Base-by-base conservation (phyloP, 768 basidiomycete genomes). In the Hypsizygus marmoreus region DNA sequence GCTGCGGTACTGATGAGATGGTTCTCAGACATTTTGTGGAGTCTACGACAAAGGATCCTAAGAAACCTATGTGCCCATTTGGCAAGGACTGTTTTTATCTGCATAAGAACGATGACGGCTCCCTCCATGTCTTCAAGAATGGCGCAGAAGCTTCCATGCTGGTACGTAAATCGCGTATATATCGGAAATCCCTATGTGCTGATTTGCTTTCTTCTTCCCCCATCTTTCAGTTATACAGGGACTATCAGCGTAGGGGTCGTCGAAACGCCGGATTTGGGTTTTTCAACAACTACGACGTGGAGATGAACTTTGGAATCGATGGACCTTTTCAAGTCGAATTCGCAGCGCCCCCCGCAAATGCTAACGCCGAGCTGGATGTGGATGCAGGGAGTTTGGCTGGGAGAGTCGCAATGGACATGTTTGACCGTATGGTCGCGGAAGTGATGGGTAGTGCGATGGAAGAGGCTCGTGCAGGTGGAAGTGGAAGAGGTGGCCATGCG, bases 41-140 rank as follows among this genome's bases (percentile, higher is more conserved):
- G 32, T 82, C 86, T 3, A 68, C 68, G 29, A 60, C 63, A 6
- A 62, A 65, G 34, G 57, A 63, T 40, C 58, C 63, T 6, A 56
- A 57, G 12, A 71, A 68, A 36, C 82, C 82, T 0, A 76, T 76
- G 42, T 92, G 89, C 64, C 89, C 87, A 0, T 92, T 88, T 53
- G 89, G 89, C 32, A 71, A 72, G 37, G 89, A 91, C 47, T 92
- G 89, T 60, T 89, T 92, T 61, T 92, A 90, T 59, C 76, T 80
- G 54, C 89, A 92, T 58, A 54, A 68, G 38, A 82, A 84, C 19
- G 65, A 69, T 0, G 88, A 91, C 53, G 89, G 88, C 9, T 79
- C 85, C 7, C 70, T 71, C 0, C 71, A 80, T 51, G 54, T 77
- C 2, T 86, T 86, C 55, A 54, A 60, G 29, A 65, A 78, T 31